Evolutionary conservation across 805 yeast genomes (phyloP).

Genomic region (Candida xyloterini): DNA sequence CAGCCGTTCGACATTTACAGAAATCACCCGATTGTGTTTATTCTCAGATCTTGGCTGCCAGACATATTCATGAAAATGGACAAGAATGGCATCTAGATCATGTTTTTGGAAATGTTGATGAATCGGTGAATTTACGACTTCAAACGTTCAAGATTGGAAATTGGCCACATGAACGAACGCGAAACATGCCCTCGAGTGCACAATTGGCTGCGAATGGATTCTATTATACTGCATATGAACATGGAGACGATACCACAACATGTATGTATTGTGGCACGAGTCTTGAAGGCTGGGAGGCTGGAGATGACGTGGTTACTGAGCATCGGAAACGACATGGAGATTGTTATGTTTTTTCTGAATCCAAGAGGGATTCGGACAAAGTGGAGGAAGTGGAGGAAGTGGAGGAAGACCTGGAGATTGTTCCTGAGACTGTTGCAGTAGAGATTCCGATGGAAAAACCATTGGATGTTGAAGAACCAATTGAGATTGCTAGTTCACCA

Average conservation of each 20-base stretch:
- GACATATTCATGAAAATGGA: conserved; percentile 12
- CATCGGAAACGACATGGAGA: conserved; percentile 45
- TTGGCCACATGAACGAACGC: conserved; percentile 44
- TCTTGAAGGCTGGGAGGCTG: conserved; percentile 68
- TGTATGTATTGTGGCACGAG: conserved; percentile 66
- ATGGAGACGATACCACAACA: conserved; percentile 51
- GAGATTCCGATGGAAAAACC: neutral
- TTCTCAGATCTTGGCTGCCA: conserved; percentile 19
- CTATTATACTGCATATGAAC: conserved; percentile 48
- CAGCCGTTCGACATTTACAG: conserved; percentile 22
- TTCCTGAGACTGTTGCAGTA: neutral
- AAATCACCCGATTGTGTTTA: conserved; percentile 29
- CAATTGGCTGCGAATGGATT: conserved; percentile 63
- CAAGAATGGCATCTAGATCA: conserved; percentile 22
- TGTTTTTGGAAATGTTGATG: conserved; percentile 36
- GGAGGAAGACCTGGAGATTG: too few species aligned
- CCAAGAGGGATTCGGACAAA: neutral
- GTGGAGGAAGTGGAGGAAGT: too few species aligned
- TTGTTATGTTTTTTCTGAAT: conserved; percentile 38
- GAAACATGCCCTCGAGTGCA: conserved; percentile 38
- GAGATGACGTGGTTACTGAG: conserved; percentile 61
- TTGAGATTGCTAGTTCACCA: neutral
- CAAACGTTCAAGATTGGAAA: conserved; percentile 38
- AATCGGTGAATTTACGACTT: conserved; percentile 34
- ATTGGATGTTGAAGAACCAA: neutral